phyloP scores from a whole-genome alignment of 257 asterid species.

The Solanum sparsipilum region DNA sequence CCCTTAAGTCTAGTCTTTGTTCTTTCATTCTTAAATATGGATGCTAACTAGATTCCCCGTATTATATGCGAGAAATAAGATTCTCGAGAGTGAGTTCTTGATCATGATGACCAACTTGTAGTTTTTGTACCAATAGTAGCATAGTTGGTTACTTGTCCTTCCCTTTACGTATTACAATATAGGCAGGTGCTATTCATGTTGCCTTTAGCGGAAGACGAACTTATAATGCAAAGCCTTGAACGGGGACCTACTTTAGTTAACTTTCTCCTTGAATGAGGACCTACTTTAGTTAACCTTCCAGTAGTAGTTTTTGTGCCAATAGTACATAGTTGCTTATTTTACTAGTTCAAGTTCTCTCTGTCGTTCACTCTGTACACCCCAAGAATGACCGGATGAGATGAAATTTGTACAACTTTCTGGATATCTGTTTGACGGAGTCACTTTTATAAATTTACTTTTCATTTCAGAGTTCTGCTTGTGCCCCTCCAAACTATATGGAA shows the following conservation, averaged over 20 bases:
- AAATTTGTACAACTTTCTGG: background rate
- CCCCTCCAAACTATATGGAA: constrained; percentile 51
- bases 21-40: background rate
- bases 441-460: background rate
- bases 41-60: background rate
- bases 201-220: background rate
- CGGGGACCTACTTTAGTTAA: background rate
- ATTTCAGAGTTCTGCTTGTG: constrained; percentile 46
- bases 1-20: background rate
- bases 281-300: background rate
- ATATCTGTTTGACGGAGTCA: background rate
- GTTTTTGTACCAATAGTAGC: background rate
- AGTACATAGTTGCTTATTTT: background rate
- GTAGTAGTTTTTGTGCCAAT: background rate
- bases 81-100: background rate
- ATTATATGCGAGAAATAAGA: background rate
- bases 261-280: background rate
- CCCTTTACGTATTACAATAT: background rate
- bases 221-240: background rate
- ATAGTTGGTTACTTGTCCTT: background rate
- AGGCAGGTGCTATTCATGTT: background rate
- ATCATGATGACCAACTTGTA: background rate
- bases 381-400: background rate
- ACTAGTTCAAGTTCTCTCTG: background rate
- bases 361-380: background rate